A percentile compares a stretch with the other conserved stretches of the same genome.
phyloP scores from a whole-genome alignment of 345 rosid species.

The Eucalyptus sp. region DNA sequence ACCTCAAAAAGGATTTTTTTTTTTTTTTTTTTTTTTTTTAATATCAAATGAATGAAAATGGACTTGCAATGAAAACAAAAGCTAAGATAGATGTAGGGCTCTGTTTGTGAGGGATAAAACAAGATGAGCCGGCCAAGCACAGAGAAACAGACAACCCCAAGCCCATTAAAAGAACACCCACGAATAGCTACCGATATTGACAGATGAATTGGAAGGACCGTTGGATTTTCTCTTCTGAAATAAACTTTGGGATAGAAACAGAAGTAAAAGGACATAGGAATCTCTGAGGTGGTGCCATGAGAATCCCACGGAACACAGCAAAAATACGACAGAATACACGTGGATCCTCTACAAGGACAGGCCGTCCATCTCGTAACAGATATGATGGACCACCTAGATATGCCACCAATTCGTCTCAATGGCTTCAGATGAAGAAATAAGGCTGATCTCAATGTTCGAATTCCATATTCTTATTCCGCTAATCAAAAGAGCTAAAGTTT shows the following conservation, averaged over 20 bases:
- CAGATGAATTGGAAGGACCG: neutral
- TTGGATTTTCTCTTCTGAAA: neutral
- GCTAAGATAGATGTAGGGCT: neutral
- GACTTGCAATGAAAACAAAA: neutral
- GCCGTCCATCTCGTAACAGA: neutral
- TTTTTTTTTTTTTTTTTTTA: neutral
- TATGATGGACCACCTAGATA: neutral
- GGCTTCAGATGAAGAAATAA: neutral
- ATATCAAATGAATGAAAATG: neutral
- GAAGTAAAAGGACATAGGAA: neutral
- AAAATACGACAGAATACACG: neutral
- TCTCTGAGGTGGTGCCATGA: neutral
- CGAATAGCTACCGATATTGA: neutral
- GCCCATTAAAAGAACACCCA: neutral
- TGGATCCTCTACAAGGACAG: neutral
- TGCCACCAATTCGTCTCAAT: neutral
- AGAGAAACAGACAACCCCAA: neutral
- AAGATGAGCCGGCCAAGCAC: neutral
- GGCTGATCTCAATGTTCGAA: neutral
- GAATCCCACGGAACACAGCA: neutral
- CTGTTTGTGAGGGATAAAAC: neutral
- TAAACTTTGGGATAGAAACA: neutral
- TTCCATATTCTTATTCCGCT: neutral
- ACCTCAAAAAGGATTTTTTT: neutral
- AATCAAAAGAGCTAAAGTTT: neutral